A percentile compares a stretch with the other conserved stretches of the same genome.
phyloP scores from a whole-genome alignment of 768 basidiomycete genomes.

The Leccinum obscurum region DNA sequence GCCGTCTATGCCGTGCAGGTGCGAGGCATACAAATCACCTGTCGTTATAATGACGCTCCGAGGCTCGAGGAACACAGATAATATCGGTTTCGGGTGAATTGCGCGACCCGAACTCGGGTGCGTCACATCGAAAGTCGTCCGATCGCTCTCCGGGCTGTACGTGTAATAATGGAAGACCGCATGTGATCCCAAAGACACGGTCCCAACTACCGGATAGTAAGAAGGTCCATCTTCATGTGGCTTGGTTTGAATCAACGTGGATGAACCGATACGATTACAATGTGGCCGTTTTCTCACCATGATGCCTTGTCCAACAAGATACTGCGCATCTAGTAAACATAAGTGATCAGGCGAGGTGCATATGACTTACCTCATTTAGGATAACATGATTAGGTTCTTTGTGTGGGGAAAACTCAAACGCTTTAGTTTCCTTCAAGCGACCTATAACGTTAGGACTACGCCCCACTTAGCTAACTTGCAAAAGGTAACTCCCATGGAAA shows the following conservation, averaged over 20 bases:
- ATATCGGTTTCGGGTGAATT: slow-evolving; percentile 64
- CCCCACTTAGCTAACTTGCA: slow-evolving; percentile 6
- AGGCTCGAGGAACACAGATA: slow-evolving; percentile 80
- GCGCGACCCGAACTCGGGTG: slow-evolving; percentile 41
- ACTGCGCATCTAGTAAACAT: slow-evolving; percentile 44
- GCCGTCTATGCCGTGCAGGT: slow-evolving; percentile 82
- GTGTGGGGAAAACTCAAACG: slow-evolving; percentile 64
- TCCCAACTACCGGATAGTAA: slow-evolving; percentile 86
- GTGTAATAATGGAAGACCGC: slow-evolving; percentile 81
- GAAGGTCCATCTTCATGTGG: slow-evolving; percentile 92
- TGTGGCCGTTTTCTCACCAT: slow-evolving; percentile 55
- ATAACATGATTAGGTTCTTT: slow-evolving; percentile 84
- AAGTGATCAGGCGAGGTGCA: slow-evolving; percentile 3
- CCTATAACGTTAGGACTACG: slow-evolving; percentile 76
- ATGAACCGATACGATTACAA: slow-evolving; percentile 7
- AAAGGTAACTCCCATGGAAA: slow-evolving; percentile 4
- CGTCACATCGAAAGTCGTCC: slow-evolving; percentile 20
- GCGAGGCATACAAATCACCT: slow-evolving; percentile 62
- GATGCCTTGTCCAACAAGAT: slow-evolving; percentile 89
- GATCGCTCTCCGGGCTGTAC: slow-evolving; percentile 39
- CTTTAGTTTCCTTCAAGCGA: slow-evolving; percentile 64
- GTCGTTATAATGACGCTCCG: slow-evolving; percentile 82
- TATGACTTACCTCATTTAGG: slow-evolving; percentile 68
- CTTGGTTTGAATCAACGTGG: slow-evolving; percentile 38
- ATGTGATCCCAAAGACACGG: slow-evolving; percentile 86